Conservation (phyloP, 2,329 filamentous ascomycete genomes). For the Penicillium sclerotigenum region DNA sequence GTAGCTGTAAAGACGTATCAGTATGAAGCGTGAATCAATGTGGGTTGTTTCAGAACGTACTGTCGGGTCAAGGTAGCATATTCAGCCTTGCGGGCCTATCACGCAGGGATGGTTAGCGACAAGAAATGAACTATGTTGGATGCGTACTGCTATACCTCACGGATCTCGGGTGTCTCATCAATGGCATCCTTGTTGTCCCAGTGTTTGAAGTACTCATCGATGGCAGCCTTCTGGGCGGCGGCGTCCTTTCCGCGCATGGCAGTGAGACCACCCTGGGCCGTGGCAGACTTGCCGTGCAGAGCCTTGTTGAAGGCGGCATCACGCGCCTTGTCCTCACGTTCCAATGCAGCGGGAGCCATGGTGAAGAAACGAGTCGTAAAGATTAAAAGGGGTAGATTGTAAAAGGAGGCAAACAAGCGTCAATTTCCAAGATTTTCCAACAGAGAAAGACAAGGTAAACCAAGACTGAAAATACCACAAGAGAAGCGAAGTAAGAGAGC, state of each 20-base stretch:
- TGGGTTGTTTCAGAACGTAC: conserved; percentile 52
- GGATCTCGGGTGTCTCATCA: conserved; percentile 76
- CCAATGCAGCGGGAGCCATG: conserved; percentile 61
- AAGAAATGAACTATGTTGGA: not conserved
- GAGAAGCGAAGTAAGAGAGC: conserved; percentile 11
- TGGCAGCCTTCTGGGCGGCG: conserved; percentile 72
- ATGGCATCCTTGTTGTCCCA: conserved; percentile 81
- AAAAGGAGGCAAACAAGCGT: conserved; percentile 14
- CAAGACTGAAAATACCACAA: conserved; percentile 8
- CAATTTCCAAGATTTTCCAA: conserved; percentile 1
- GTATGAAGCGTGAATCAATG: not conserved
- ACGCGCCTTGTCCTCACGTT: conserved; percentile 76
- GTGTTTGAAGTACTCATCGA: conserved; percentile 94
- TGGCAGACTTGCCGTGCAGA: conserved; percentile 72
- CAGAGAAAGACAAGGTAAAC: not conserved
- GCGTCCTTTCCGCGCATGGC: conserved; percentile 84
- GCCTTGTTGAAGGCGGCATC: conserved; percentile 90
- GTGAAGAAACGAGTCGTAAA: conserved; percentile 20
- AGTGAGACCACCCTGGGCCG: conserved; percentile 68
- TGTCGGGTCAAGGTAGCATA: conserved; percentile 93
- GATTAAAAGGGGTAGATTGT: conserved; percentile 21
- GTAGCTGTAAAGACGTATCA: conserved; percentile 57
- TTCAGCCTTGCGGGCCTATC: conserved; percentile 72
- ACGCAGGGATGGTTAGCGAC: conserved; percentile 12
- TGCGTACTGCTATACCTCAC: conserved; percentile 59